A percentile compares a stretch with the other conserved stretches of the same genome.
Conservation (phyloP, 1,284 basidiomycete species). For the Lignosus rhinocerotis region DNA sequence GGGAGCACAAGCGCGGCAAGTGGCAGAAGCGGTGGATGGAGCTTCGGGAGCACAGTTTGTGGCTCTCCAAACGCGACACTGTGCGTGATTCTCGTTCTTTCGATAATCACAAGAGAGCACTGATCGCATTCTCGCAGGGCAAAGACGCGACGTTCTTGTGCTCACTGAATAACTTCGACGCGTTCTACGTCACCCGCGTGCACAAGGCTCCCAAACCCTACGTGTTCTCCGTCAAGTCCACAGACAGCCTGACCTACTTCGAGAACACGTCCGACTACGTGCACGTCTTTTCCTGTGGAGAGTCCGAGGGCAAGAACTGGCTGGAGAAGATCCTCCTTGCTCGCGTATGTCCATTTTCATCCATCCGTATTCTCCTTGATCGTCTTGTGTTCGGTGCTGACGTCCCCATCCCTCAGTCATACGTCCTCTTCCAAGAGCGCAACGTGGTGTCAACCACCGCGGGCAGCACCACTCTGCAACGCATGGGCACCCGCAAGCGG, state of each 20-base stretch:
- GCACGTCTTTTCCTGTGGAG: slow-evolving; percentile 77
- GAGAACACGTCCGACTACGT: slow-evolving; percentile 85
- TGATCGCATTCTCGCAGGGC: slow-evolving; percentile 47
- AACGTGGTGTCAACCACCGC: slow-evolving; percentile 55
- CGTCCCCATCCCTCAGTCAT: slow-evolving; percentile 54
- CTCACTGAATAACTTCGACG: slow-evolving; percentile 83
- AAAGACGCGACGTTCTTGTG: slow-evolving; percentile 83
- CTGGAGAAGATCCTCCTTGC: slow-evolving; percentile 75
- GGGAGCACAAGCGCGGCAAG: slow-evolving; percentile 86
- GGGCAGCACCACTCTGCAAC: slow-evolving; percentile 35
- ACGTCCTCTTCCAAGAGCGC: slow-evolving; percentile 76
- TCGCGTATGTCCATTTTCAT: slow-evolving; percentile 57
- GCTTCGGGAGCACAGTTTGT: slow-evolving; percentile 81
- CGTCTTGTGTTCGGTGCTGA: slow-evolving; percentile 15
- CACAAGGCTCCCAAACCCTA: slow-evolving; percentile 79
- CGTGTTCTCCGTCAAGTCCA: slow-evolving; percentile 84
- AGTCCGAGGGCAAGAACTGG: slow-evolving; percentile 68
- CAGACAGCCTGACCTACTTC: slow-evolving; percentile 81
- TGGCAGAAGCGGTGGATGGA: slow-evolving; percentile 90
- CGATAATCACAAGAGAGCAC: neutral
- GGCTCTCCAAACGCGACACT: slow-evolving; percentile 84
- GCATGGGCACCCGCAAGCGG: slow-evolving; percentile 49
- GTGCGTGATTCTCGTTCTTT: slow-evolving; percentile 41
- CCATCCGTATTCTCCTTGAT: neutral
- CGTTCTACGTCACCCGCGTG: slow-evolving; percentile 70